These are phyloP conservation scores for Dothidotthia symphoricarpi DNA, from an alignment of 2,329 filamentous ascomycete species.

Conservation along the genomic window DNA sequence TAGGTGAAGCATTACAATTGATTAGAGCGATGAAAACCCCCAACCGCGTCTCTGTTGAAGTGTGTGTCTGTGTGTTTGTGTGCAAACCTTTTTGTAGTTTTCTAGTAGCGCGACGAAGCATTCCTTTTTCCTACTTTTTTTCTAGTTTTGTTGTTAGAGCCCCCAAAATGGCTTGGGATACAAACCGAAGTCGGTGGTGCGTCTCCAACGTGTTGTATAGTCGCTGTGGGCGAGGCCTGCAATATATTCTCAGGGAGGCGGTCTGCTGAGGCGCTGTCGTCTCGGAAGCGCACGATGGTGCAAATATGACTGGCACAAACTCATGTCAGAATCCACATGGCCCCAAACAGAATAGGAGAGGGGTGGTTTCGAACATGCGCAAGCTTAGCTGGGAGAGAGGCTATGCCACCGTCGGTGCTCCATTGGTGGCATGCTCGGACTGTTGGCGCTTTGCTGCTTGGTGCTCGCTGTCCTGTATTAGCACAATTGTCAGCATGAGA, in stretches of 20 bases:
- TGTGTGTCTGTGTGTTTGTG: conserved; percentile 1
- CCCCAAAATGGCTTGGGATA: conserved; percentile 11
- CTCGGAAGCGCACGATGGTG: conserved; percentile 13
- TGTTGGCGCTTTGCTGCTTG: conserved; percentile 35
- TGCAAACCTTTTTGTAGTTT: conserved; percentile 11
- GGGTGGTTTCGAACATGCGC: conserved; percentile 28
- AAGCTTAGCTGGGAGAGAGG: conserved; percentile 29
- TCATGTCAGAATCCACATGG: conserved; percentile 25
- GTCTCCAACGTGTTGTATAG: no score
- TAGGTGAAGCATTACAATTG: conserved; percentile 4
- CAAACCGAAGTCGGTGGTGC: conserved; percentile 12
- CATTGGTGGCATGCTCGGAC: conserved; percentile 30
- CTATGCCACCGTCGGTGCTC: conserved; percentile 32
- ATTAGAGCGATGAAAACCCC: conserved; percentile 3
- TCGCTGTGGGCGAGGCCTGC: no score
- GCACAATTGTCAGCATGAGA: conserved; percentile 35
- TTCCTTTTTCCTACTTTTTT: conserved; percentile 31
- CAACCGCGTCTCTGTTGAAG: conserved; percentile 1
- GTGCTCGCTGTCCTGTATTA: conserved; percentile 40
- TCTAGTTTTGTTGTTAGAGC: conserved; percentile 25
- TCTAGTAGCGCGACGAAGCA: conserved; percentile 4
- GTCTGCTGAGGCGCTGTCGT: conserved; percentile 9
- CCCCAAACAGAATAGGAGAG: conserved; percentile 12
- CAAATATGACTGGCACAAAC: conserved; percentile 26
- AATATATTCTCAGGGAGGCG: conserved; percentile 7